Evolutionary conservation across 225 moss, liverwort and hornwort genomes (phyloP).

Genomic region (Lunularia cruciata): DNA sequence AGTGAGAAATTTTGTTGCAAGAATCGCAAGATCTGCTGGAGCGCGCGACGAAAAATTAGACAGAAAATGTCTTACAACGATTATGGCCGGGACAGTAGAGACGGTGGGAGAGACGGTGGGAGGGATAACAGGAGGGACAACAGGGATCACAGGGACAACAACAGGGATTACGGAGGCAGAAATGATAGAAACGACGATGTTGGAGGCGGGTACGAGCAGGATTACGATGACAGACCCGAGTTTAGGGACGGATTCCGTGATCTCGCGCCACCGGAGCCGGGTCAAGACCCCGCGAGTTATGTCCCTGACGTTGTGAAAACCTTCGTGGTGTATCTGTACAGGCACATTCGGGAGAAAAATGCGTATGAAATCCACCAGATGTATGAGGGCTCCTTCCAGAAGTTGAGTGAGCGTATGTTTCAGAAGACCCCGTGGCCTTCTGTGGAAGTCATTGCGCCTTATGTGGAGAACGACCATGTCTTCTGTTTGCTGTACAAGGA

Average conservation of each 20-base stretch:
- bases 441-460: constrained; percentile 82
- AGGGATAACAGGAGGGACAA: background rate
- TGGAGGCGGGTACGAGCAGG: constrained; percentile 73
- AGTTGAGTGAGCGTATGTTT: constrained; percentile 90
- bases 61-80: constrained; percentile 24
- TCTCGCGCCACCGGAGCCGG: constrained; percentile 83
- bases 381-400: constrained; percentile 99
- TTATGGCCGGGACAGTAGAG: constrained; percentile 13
- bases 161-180: constrained; percentile 7
- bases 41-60: background rate
- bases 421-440: constrained; percentile 97
- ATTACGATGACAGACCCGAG: constrained; percentile 96
- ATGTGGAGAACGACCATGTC: constrained; percentile 96
- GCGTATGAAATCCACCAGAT: constrained; percentile 99
- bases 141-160: background rate
- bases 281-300: constrained; percentile 75
- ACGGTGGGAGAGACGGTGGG: background rate
- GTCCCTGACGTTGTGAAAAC: constrained; percentile 97
- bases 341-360: constrained; percentile 98
- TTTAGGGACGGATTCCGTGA: constrained; percentile 94
- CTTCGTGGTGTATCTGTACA: constrained; percentile 93
- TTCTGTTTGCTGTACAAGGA: constrained; percentile 95
- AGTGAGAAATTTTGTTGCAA: background rate
- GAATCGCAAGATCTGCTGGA: background rate
- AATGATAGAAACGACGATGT: constrained; percentile 26